Conservation (phyloP, 257 asterid genomes). For the Solanum habrochaites region DNA sequence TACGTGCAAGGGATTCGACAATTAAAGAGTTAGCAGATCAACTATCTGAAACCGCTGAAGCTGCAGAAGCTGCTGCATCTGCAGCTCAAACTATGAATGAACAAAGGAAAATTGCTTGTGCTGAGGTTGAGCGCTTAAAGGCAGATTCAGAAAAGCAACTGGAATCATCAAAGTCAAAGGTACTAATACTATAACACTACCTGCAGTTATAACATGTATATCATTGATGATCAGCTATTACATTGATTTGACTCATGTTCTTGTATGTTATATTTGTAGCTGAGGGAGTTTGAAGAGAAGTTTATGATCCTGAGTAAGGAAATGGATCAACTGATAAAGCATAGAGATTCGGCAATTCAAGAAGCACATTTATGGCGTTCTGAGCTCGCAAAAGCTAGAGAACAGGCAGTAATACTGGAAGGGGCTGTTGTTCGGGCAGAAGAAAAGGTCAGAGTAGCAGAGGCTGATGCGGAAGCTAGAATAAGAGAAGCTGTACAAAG, state of each 20-base stretch:
- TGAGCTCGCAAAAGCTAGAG: conserved; percentile 97
- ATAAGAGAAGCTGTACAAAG: conserved; percentile 59
- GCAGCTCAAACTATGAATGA: conserved; percentile 93
- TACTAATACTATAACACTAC: conserved; percentile 5
- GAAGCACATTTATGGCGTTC: conserved; percentile 98
- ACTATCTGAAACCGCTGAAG: conserved; percentile 90
- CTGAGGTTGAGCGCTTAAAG: conserved; percentile 60
- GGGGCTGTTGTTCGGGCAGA: conserved; percentile 94
- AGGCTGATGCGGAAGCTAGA: conserved; percentile 76
- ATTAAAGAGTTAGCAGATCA: conserved; percentile 83
- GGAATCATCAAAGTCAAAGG: conserved; percentile 54
- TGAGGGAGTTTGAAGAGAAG: conserved; percentile 59
- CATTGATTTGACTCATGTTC: not conserved
- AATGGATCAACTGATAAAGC: conserved; percentile 58
- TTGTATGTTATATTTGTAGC: conserved; percentile 23
- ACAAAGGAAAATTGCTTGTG: conserved; percentile 82
- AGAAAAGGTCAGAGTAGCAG: conserved; percentile 76
- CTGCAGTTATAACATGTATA: not conserved
- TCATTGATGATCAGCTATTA: not conserved
- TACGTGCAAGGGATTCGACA: conserved; percentile 85
- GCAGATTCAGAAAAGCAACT: conserved; percentile 52
- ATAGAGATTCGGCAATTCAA: conserved; percentile 66
- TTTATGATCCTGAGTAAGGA: conserved; percentile 45
- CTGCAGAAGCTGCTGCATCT: conserved; percentile 96
- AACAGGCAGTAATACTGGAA: conserved; percentile 79